Percentiles rank a stretch among this genome's conserved stretches.
These are phyloP conservation scores for Oryza brachyantha DNA, from an alignment of 176 grass and related monocot species.

Conservation along the genomic window DNA sequence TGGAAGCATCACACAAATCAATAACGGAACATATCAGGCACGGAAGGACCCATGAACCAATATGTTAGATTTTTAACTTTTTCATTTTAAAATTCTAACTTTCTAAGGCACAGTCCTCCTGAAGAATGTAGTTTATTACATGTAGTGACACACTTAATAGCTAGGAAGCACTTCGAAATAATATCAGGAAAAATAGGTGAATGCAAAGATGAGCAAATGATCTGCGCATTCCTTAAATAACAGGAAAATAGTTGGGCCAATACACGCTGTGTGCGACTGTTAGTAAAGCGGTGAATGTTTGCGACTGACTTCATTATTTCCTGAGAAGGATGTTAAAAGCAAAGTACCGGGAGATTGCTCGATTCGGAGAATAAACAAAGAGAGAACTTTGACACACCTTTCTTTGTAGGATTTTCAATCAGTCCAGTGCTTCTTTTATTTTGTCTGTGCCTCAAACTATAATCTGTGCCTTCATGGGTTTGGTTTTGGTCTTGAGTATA, in stretches of 20 bases:
- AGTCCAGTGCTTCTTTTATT: not conserved
- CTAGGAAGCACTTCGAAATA: not conserved
- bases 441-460: not conserved
- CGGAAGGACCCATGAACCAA: not conserved
- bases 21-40: not conserved
- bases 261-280: not conserved
- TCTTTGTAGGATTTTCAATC: not conserved
- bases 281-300: not conserved
- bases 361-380: not conserved
- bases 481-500: not conserved
- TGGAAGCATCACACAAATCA: not conserved
- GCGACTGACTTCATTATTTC: not conserved
- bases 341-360: not conserved
- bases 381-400: constrained; percentile 19
- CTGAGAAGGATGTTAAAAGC: not conserved
- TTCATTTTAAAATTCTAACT: not conserved
- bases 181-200: not conserved
- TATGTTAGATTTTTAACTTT: not conserved
- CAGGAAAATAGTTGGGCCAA: not conserved
- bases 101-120: not conserved
- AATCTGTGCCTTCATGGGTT: not conserved
- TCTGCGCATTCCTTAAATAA: not conserved
- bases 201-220: not conserved
- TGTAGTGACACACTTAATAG: not conserved
- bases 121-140: not conserved